Evolutionary conservation across 1,139 yeast genomes (phyloP).

Genomic region (Hansenula lynferdii): DNA sequence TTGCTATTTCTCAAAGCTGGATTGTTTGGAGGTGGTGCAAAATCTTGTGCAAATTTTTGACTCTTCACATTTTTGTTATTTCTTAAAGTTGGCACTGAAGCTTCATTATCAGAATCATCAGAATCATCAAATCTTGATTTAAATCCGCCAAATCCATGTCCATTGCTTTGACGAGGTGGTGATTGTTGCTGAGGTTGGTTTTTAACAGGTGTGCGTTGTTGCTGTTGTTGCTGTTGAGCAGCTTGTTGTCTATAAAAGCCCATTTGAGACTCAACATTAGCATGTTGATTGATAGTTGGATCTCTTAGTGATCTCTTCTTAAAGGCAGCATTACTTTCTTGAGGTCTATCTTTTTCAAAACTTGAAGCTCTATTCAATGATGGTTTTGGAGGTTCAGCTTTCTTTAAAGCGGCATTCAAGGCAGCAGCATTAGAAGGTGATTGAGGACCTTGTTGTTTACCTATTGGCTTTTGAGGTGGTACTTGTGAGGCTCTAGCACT

Average conservation of each 20-base stretch:
- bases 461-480: conserved; percentile 3
- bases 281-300: conserved; percentile 17
- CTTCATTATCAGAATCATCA: conserved; percentile 44
- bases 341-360: conserved; percentile 39
- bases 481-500: not conserved
- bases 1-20: conserved; percentile 19
- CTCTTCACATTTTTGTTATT: not conserved
- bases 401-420: conserved; percentile 41
- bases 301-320: conserved; percentile 32
- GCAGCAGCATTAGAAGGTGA: conserved; percentile 42
- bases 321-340: conserved; percentile 29
- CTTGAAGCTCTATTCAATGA: conserved; percentile 45
- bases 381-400: conserved; percentile 36
- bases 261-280: conserved; percentile 15
- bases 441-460: conserved; percentile 4
- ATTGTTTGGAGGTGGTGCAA: conserved; percentile 15
- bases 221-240: conserved; percentile 9
- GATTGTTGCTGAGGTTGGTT: conserved; percentile 4
- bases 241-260: conserved; percentile 22
- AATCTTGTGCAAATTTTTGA: conserved; percentile 10
- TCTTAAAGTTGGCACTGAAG: conserved; percentile 8
- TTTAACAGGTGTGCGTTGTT: conserved; percentile 11
- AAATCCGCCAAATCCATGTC: conserved; percentile 20
- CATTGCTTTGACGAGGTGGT: conserved; percentile 1
- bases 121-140: conserved; percentile 55